phyloP scores from a whole-genome alignment of 2,329 filamentous ascomycete species.

The Aspergillus melleus region DNA sequence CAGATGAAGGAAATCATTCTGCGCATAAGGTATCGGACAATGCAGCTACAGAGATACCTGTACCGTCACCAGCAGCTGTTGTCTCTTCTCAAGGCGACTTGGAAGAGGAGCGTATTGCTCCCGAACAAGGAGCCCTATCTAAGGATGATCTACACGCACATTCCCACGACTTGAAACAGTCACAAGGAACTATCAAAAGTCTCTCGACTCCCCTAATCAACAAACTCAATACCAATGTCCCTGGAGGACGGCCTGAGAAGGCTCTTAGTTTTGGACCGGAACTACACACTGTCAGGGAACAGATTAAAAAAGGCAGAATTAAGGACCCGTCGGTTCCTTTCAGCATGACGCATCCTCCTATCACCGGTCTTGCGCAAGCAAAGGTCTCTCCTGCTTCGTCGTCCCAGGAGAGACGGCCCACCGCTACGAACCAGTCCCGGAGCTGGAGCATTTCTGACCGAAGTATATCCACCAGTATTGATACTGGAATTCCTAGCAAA shows the following conservation, averaged over 20 bases:
- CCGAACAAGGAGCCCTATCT: constrained; percentile 17
- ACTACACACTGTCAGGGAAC: constrained; percentile 22
- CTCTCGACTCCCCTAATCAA: constrained; percentile 14
- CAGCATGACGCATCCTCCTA: constrained; percentile 38
- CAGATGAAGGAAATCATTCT: constrained; percentile 35
- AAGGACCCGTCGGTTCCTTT: constrained; percentile 30
- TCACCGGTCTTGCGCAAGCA: constrained; percentile 48
- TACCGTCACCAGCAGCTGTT: constrained; percentile 52
- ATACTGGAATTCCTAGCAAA: constrained; percentile 52
- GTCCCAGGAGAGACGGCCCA: constrained; percentile 33
- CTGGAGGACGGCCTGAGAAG: constrained; percentile 18
- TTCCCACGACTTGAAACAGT: constrained; percentile 12
- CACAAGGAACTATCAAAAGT: constrained; percentile 10
- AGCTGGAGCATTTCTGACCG: constrained; percentile 62
- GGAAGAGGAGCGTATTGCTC: constrained; percentile 26
- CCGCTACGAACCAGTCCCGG: constrained; percentile 44
- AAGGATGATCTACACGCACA: constrained; percentile 12
- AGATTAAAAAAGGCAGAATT: constrained; percentile 26
- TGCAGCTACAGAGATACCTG: constrained; percentile 40
- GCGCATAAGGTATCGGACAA: constrained; percentile 36
- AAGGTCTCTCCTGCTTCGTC: constrained; percentile 31
- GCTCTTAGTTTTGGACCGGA: constrained; percentile 34
- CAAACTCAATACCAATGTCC: constrained; percentile 4
- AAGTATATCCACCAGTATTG: constrained; percentile 38
- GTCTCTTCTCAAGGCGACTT: constrained; percentile 46